Percentiles rank a stretch among this genome's conserved stretches.
Conservation (phyloP, 78 protist species). For the Dictyostelium purpureum region DNA sequence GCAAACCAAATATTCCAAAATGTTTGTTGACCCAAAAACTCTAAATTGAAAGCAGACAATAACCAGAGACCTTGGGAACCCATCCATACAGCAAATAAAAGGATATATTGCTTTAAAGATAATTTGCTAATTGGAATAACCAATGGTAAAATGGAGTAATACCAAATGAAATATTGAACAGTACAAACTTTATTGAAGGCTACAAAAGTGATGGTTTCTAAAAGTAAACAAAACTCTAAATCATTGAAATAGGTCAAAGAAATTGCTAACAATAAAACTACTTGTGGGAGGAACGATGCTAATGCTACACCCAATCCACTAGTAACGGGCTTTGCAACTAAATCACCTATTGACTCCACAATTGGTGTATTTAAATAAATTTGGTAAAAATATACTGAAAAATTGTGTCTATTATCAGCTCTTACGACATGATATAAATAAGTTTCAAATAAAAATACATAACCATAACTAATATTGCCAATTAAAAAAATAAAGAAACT, state of each 20-base stretch:
- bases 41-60: constrained; percentile 82
- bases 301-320: constrained; percentile 39
- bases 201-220: constrained; percentile 92
- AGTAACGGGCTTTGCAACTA: neutral
- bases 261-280: constrained; percentile 34
- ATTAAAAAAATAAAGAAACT: neutral
- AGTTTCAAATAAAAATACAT: constrained; percentile 70
- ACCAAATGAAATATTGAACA: constrained; percentile 97
- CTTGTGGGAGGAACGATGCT: constrained; percentile 66
- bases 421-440: constrained; percentile 74
- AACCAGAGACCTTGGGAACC: constrained; percentile 88
- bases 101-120: neutral
- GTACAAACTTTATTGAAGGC: constrained; percentile 97
- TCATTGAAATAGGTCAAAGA: constrained; percentile 46
- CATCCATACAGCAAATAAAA: constrained; percentile 58
- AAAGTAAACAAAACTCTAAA: constrained; percentile 62
- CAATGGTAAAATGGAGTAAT: constrained; percentile 87
- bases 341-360: constrained; percentile 25
- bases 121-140: constrained; percentile 76
- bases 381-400: constrained; percentile 92
- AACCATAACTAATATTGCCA: constrained; percentile 27
- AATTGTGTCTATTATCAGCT: constrained; percentile 93
- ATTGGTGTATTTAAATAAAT: constrained; percentile 84
- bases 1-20: constrained; percentile 84
- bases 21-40: constrained; percentile 84